Conservation (phyloP, 306 rosid genomes). For the Cicer pinnatifidum region DNA sequence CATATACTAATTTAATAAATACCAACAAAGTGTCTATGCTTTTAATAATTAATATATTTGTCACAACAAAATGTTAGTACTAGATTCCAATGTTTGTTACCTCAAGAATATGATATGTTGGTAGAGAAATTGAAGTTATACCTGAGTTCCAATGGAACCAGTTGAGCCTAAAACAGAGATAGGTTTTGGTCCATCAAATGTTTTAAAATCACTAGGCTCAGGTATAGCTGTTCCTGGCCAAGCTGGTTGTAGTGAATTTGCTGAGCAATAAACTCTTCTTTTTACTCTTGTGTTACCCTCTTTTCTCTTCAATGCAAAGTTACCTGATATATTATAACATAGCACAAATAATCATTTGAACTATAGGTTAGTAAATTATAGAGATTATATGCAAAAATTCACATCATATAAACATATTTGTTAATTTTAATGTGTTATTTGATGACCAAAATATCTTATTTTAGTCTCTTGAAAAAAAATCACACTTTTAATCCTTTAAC, state of each 20-base stretch:
- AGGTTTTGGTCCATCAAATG: constrained; percentile 87
- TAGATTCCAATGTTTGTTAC: no score
- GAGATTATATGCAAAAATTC: background rate
- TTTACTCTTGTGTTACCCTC: constrained; percentile 47
- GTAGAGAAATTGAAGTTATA: constrained; percentile 26
- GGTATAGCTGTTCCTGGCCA: constrained; percentile 93
- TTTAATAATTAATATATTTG: no score
- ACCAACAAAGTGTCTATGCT: no score
- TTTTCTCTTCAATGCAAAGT: constrained; percentile 62
- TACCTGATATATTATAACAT: constrained; percentile 46
- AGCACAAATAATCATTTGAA: background rate
- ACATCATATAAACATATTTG: background rate
- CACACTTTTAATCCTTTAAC: background rate
- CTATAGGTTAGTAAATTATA: background rate
- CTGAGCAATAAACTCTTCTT: constrained; percentile 64
- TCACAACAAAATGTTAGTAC: no score
- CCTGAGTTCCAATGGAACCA: constrained; percentile 98
- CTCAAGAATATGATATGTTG: background rate
- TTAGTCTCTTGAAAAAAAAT: background rate
- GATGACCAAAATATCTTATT: background rate
- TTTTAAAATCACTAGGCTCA: constrained; percentile 53
- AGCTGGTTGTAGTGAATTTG: constrained; percentile 72
- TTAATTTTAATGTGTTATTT: no score
- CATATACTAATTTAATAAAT: no score
- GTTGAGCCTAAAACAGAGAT: constrained; percentile 88